phyloP scores from a whole-genome alignment of 371 early-diverging fungal genomes.

The Mortierella polycephala region DNA sequence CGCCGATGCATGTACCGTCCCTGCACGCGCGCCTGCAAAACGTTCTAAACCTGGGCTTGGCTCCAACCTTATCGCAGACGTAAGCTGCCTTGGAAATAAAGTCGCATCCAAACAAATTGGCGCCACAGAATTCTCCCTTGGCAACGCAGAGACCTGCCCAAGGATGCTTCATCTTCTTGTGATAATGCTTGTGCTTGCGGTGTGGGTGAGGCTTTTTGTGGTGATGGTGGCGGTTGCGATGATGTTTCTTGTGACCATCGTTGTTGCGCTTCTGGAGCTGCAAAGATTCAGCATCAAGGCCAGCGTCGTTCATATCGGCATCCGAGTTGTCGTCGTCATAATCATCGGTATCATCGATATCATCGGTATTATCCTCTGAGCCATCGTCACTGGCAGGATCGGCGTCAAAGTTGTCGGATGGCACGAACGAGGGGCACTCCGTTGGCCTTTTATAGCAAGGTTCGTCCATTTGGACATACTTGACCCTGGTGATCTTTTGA shows the following conservation, averaged over 20 bases:
- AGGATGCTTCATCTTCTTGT: slow-evolving; percentile 11
- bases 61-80: not conserved
- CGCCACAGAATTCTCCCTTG: slow-evolving; percentile 7
- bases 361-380: not conserved
- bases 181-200: not conserved
- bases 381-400: not conserved
- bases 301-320: not conserved
- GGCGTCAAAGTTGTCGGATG: not conserved
- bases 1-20: not conserved
- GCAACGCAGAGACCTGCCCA: slow-evolving; percentile 17
- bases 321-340: not conserved
- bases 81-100: slow-evolving; percentile 10
- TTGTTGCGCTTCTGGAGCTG: slow-evolving; percentile 1
- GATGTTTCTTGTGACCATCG: not conserved
- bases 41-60: not conserved
- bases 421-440: not conserved
- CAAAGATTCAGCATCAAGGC: not conserved
- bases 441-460: slow-evolving; percentile 10
- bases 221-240: not conserved
- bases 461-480: not conserved
- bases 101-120: slow-evolving; percentile 27
- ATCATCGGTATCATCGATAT: not conserved
- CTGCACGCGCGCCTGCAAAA: not conserved
- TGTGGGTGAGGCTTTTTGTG: not conserved
- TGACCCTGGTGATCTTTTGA: not conserved